Evolutionary conservation across 1,284 basidiomycete species (phyloP).

Genomic region (Microbotryum scabiosae): DNA sequence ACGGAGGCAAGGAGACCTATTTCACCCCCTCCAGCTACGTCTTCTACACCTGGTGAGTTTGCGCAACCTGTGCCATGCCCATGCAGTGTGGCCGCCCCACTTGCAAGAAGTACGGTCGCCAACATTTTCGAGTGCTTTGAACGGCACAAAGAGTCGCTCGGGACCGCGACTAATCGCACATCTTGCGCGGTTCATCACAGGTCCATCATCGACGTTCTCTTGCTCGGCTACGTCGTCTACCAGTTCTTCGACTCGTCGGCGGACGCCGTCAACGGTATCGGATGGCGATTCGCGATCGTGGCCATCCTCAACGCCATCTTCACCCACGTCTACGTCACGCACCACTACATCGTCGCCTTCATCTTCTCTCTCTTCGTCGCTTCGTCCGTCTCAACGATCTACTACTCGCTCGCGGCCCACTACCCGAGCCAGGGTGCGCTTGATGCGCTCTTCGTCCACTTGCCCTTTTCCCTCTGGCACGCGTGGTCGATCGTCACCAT

Average conservation of each 20-base stretch:
- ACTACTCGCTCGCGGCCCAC: constrained; percentile 39
- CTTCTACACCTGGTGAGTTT: constrained; percentile 2
- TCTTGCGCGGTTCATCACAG: constrained; percentile 5
- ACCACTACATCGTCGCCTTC: constrained; percentile 38
- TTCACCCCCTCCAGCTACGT: constrained; percentile 27
- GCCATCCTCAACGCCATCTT: constrained; percentile 37
- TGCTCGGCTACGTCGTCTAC: constrained; percentile 39
- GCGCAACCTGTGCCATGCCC: background rate
- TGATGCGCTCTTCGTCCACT: constrained; percentile 39
- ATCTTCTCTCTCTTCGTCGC: constrained; percentile 41
- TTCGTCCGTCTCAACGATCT: constrained; percentile 40
- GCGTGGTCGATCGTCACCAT: constrained; percentile 40
- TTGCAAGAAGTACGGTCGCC: constrained; percentile 1
- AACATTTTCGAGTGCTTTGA: background rate
- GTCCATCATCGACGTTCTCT: constrained; percentile 35
- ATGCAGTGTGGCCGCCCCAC: background rate
- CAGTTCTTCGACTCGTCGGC: constrained; percentile 34
- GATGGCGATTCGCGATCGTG: constrained; percentile 42
- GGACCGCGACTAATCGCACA: background rate
- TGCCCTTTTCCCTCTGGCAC: constrained; percentile 40
- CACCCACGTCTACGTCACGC: constrained; percentile 16
- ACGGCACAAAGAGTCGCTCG: too few relatives aligned
- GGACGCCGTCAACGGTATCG: constrained; percentile 35
- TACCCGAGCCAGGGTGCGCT: constrained; percentile 34
- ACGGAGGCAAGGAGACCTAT: constrained; percentile 24